These are phyloP conservation scores for Lactarius akahatsu DNA, from an alignment of 768 basidiomycete species.

Conservation along the genomic window DNA sequence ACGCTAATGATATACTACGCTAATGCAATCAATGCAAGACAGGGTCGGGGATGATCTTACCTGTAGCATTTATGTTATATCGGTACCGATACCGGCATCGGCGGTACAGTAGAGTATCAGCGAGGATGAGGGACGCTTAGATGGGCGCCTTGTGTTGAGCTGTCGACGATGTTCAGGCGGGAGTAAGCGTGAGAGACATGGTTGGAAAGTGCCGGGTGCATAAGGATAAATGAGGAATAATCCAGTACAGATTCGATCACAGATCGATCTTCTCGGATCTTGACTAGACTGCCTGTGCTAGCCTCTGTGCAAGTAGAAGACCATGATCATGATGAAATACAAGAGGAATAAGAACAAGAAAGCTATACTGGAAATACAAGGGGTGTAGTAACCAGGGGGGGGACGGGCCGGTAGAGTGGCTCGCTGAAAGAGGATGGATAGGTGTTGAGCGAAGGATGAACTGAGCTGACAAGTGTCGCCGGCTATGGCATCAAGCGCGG, in stretches of 20 bases:
- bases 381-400: slow-evolving; percentile 1
- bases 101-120: neutral
- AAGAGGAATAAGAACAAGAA: neutral
- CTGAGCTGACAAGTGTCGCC: slow-evolving; percentile 1
- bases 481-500: neutral
- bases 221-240: neutral
- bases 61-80: neutral
- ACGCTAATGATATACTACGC: neutral
- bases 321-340: neutral
- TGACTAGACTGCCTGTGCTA: neutral
- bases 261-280: slow-evolving; percentile 5
- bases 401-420: neutral
- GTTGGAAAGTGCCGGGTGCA: neutral
- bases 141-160: neutral
- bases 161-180: neutral
- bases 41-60: too few species aligned
- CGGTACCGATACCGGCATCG: neutral
- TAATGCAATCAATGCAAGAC: neutral
- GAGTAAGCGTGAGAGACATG: neutral
- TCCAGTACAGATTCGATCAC: neutral
- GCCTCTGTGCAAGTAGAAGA: neutral
- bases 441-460: neutral
- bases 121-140: neutral
- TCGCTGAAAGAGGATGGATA: neutral
- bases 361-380: neutral